phyloP scores from a whole-genome alignment of 73 alveolate species.

The Symbiodinium natans region DNA sequence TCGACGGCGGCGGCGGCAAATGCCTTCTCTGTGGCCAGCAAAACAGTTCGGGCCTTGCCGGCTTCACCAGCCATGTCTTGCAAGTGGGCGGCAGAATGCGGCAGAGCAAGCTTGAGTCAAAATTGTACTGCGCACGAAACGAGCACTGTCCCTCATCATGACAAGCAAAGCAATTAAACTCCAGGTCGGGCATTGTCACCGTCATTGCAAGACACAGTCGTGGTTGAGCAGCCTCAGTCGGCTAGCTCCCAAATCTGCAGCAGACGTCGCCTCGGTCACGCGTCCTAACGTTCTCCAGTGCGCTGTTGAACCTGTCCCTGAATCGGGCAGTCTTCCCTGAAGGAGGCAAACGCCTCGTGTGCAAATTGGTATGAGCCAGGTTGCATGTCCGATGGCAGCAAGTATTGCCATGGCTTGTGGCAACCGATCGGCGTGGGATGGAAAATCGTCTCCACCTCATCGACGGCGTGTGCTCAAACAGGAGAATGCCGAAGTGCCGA shows the following conservation, averaged over 20 bases:
- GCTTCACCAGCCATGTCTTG: conserved; percentile 20
- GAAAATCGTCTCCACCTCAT: conserved; percentile 50
- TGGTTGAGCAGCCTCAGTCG: neutral
- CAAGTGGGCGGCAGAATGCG: neutral
- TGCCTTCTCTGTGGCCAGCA: conserved; percentile 92
- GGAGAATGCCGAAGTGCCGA: too few species aligned
- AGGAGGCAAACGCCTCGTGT: too few species aligned
- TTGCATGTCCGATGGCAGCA: conserved; percentile 50
- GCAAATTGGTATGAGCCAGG: too few species aligned
- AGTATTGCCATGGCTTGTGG: conserved; percentile 83
- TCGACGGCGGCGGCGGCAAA: conserved; percentile 71
- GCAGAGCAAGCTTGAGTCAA: conserved; percentile 1
- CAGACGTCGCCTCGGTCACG: conserved; percentile 7
- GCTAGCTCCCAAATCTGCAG: conserved; percentile 30
- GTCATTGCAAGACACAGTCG: too few species aligned
- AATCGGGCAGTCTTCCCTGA: too few species aligned
- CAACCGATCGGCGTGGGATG: conserved; percentile 58
- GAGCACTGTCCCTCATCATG: too few species aligned
- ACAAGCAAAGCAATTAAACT: too few species aligned
- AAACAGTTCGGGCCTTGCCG: conserved; percentile 50
- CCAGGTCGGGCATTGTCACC: too few species aligned
- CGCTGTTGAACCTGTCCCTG: too few species aligned
- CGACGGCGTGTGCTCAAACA: too few species aligned
- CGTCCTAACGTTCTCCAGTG: too few species aligned
- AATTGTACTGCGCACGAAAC: neutral